Percentiles rank a stretch among this genome's conserved stretches.
phyloP scores from a whole-genome alignment of 148 eudicot genomes.

The Euryodendron excelsum region DNA sequence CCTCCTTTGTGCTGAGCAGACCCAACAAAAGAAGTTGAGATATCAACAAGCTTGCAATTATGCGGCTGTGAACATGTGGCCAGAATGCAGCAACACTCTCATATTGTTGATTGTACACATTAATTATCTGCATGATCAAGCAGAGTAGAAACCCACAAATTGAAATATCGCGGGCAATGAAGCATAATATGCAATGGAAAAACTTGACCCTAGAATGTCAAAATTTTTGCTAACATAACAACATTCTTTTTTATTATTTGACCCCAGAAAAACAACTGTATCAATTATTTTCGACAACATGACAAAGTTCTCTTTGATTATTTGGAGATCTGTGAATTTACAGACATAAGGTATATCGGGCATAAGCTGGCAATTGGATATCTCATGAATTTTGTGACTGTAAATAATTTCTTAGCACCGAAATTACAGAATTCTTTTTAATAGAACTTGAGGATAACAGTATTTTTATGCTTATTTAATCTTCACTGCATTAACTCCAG shows the following conservation, averaged over 20 bases:
- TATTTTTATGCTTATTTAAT: background rate
- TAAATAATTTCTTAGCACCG: background rate
- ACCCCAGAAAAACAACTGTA: background rate
- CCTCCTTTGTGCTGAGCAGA: conserved; percentile 83
- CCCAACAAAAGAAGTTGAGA: conserved; percentile 89
- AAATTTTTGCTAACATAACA: background rate
- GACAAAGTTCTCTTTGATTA: background rate
- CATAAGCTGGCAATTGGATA: background rate
- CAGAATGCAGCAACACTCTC: conserved; percentile 95
- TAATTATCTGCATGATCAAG: conserved; percentile 61
- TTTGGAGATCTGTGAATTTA: background rate
- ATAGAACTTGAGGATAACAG: background rate
- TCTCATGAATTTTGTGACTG: background rate
- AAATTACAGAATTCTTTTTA: background rate
- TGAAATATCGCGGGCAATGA: conserved; percentile 12
- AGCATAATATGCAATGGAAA: conserved; percentile 22
- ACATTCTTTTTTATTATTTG: background rate
- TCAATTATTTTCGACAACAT: background rate
- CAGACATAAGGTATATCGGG: background rate
- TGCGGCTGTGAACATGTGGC: conserved; percentile 97
- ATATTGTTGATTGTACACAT: conserved; percentile 82
- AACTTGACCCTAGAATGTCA: background rate
- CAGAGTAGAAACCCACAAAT: background rate
- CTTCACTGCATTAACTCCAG: background rate
- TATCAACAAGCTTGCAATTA: conserved; percentile 82